Percentiles rank a stretch among this genome's conserved stretches.
These are phyloP conservation scores for Erysimum cheiranthoides DNA, from an alignment of 345 rosid genomes.

Conservation along the genomic window DNA sequence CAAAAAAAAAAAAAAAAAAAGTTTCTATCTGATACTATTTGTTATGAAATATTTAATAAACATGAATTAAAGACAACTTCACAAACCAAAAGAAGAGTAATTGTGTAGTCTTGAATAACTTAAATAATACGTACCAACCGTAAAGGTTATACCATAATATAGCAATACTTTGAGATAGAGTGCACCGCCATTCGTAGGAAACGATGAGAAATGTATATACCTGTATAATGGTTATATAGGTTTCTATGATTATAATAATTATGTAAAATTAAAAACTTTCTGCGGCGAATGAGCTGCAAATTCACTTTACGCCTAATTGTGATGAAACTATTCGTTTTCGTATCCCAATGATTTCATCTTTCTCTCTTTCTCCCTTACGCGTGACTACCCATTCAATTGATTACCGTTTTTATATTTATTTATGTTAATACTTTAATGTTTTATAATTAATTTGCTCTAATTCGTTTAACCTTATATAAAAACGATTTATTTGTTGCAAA, in stretches of 20 bases:
- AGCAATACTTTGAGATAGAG: constrained; percentile 32
- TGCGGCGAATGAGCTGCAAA: constrained; percentile 49
- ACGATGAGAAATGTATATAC: constrained; percentile 15
- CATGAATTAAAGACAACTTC: neutral
- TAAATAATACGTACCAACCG: constrained; percentile 30
- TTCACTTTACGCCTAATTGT: constrained; percentile 46
- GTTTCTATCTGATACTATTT: neutral
- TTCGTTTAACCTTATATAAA: constrained; percentile 8
- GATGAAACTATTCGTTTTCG: constrained; percentile 40
- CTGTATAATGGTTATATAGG: constrained; percentile 6
- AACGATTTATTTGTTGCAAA: neutral
- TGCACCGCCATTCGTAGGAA: constrained; percentile 41
- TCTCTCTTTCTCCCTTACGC: constrained; percentile 49
- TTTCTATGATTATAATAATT: neutral
- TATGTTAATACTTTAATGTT: constrained; percentile 1
- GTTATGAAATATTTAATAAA: neutral
- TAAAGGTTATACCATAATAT: constrained; percentile 29
- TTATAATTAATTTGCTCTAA: neutral
- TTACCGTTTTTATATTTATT: constrained; percentile 6
- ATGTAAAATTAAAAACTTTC: constrained; percentile 34
- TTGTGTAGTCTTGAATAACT: neutral
- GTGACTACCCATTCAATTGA: constrained; percentile 43
- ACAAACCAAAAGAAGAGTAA: constrained; percentile 7
- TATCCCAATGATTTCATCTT: constrained; percentile 49
- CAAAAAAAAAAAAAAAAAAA: no score